Conservation (phyloP, 2,329 filamentous ascomycete species). For the Aspergillus calidoustus region DNA sequence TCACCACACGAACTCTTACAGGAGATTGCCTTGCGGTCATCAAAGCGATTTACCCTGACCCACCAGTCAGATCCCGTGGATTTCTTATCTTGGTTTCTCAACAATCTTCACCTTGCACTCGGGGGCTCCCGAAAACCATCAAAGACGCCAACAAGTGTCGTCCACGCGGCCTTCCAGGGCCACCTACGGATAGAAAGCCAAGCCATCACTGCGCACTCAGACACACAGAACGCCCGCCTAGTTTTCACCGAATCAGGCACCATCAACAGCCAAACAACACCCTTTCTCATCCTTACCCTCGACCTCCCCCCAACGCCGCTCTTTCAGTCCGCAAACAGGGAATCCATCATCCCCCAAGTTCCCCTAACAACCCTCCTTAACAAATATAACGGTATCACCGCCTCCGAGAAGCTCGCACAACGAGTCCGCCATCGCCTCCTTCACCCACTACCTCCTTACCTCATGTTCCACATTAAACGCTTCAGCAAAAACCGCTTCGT, state of each 20-base stretch:
- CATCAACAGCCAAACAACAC: conserved; percentile 75
- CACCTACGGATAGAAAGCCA: conserved; percentile 91
- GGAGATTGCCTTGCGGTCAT: conserved; percentile 86
- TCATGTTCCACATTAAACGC: conserved; percentile 94
- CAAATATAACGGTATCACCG: conserved; percentile 88
- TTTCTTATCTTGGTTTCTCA: conserved; percentile 96
- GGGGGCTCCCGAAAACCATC: conserved; percentile 88
- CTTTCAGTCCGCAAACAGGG: conserved; percentile 92
- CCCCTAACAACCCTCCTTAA: conserved; percentile 80
- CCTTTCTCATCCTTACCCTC: conserved; percentile 89
- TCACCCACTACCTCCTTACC: conserved; percentile 87
- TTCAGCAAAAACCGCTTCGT: conserved; percentile 98
- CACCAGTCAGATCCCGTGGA: conserved; percentile 94
- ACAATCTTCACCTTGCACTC: conserved; percentile 88
- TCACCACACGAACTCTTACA: conserved; percentile 97
- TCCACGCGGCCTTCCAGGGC: conserved; percentile 94
- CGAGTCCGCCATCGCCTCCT: conserved; percentile 87
- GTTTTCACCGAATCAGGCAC: conserved; percentile 89
- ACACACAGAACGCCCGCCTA: conserved; percentile 77
- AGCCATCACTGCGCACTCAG: conserved; percentile 87
- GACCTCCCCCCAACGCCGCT: conserved; percentile 90
- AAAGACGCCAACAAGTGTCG: conserved; percentile 67
- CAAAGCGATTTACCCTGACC: conserved; percentile 89
- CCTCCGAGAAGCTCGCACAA: conserved; percentile 87
- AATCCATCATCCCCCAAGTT: conserved; percentile 85